Evolutionary conservation across 2,329 filamentous ascomycete species (phyloP).

Genomic region (Fusarium papillatum): DNA sequence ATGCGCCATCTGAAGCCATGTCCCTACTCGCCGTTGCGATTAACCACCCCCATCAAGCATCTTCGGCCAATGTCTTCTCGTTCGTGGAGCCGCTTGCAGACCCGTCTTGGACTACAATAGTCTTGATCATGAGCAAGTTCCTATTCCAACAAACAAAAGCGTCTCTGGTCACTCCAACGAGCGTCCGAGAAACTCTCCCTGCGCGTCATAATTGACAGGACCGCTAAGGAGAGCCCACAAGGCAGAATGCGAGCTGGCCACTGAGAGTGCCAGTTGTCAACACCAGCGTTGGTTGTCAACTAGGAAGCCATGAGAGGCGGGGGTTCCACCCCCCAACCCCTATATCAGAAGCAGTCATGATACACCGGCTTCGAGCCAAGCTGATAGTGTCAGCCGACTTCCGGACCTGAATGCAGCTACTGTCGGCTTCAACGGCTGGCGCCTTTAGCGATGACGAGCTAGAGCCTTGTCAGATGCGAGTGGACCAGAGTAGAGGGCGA

Average conservation of each 20-base stretch:
- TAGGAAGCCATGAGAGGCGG: neutral
- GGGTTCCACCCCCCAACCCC: neutral
- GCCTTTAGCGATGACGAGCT: neutral
- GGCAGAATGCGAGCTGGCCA: neutral
- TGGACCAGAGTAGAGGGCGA: neutral
- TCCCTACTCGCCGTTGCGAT: neutral
- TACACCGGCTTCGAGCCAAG: neutral
- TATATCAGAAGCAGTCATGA: conserved; percentile 4
- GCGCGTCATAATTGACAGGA: neutral
- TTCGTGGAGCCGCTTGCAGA: neutral
- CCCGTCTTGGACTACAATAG: neutral
- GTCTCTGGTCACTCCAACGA: neutral
- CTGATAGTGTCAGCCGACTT: neutral
- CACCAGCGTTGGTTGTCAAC: neutral
- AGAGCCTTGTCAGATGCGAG: neutral
- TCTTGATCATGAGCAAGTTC: neutral
- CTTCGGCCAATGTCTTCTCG: neutral
- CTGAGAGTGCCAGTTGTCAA: neutral
- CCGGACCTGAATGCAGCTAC: neutral
- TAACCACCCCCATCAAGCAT: neutral
- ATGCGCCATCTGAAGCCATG: neutral
- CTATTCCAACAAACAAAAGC: neutral
- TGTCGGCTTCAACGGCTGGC: neutral
- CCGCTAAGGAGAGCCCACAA: neutral
- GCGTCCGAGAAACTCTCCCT: neutral